phyloP scores from a whole-genome alignment of 257 asterid species.

The Salvia rosmarinus region DNA sequence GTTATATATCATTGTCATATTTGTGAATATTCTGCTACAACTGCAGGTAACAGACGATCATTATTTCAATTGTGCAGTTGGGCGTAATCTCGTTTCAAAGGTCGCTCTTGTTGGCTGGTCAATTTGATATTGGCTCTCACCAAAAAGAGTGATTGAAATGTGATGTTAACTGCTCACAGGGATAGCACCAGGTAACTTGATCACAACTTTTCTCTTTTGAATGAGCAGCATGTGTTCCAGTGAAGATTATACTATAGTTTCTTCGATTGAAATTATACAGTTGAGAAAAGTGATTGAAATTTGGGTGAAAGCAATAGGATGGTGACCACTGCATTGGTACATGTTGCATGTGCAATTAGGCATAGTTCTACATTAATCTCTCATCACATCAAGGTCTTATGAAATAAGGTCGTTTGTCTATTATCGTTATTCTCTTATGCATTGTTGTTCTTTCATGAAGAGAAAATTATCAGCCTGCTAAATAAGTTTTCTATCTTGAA shows the following conservation, averaged over 20 bases:
- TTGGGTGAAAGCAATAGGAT: constrained; percentile 16
- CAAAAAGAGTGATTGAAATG: constrained; percentile 24
- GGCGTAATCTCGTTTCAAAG: constrained; percentile 16
- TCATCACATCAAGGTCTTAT: background rate
- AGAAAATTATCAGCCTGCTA: background rate
- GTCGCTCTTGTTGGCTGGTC: constrained; percentile 16
- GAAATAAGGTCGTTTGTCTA: background rate
- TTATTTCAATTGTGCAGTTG: background rate
- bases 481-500: background rate
- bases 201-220: constrained; percentile 17
- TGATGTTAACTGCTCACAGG: constrained; percentile 41
- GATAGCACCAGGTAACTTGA: constrained; percentile 35
- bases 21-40: background rate
- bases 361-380: background rate
- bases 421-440: background rate
- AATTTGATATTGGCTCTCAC: constrained; percentile 33
- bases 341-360: constrained; percentile 23
- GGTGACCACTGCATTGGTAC: constrained; percentile 22
- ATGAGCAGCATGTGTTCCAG: constrained; percentile 21
- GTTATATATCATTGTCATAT: background rate
- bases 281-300: constrained; percentile 15
- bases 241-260: constrained; percentile 18
- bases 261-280: background rate
- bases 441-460: background rate
- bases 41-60: background rate